phyloP scores from a whole-genome alignment of 1,284 basidiomycete genomes.

The Cutaneotrichosporon arboriforme region DNA sequence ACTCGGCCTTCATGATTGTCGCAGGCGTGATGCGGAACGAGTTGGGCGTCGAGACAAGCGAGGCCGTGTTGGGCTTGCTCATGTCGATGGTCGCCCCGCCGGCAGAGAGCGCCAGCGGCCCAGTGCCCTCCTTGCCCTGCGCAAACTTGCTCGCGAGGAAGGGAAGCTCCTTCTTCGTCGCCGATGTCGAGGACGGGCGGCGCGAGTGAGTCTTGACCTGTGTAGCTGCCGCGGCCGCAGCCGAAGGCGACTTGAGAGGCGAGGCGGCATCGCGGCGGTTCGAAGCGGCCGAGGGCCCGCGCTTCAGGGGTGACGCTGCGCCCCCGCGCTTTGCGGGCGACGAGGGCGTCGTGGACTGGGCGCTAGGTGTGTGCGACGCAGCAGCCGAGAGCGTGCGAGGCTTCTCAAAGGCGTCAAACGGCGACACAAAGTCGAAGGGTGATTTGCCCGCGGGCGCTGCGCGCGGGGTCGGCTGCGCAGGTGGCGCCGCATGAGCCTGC shows the following conservation, averaged over 20 bases:
- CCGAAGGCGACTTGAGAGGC: neutral
- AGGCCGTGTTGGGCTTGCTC: constrained; percentile 27
- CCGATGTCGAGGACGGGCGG: neutral
- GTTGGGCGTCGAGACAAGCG: constrained; percentile 22
- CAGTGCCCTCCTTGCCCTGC: constrained; percentile 11
- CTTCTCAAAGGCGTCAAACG: constrained; percentile 39
- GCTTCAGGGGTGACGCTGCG: neutral
- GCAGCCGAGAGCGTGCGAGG: neutral
- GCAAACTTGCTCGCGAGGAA: constrained; percentile 19
- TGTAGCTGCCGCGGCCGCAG: constrained; percentile 1
- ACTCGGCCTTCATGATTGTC: constrained; percentile 30
- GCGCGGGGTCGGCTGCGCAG: no score
- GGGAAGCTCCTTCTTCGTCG: constrained; percentile 8
- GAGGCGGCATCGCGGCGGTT: no score
- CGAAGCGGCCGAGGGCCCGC: no score
- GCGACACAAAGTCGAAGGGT: constrained; percentile 43
- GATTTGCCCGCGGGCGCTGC: constrained; percentile 18
- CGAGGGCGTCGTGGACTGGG: neutral
- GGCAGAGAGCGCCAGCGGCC: constrained; percentile 19
- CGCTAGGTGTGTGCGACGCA: neutral
- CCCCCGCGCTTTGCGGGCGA: neutral
- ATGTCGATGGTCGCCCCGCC: constrained; percentile 28
- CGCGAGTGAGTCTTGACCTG: neutral
- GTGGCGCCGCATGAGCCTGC: no score
- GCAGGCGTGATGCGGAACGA: constrained; percentile 27